Conservation (phyloP, 2,329 filamentous ascomycete species). For the Sordariomycetes sp. region DNA sequence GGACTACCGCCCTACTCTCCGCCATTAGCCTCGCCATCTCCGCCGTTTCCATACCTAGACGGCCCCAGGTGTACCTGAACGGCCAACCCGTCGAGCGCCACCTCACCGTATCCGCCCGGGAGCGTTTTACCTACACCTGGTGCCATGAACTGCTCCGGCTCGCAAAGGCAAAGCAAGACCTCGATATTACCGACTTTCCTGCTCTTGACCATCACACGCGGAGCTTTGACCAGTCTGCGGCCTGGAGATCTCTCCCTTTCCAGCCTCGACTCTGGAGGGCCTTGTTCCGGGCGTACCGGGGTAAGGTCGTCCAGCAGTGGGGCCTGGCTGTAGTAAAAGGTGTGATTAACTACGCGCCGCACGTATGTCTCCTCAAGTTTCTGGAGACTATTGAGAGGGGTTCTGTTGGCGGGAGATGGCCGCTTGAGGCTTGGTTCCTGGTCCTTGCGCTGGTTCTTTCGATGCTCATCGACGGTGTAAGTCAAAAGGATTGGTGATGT, state of each 20-base stretch:
- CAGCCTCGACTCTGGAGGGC: constrained; percentile 47
- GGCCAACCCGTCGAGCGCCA: constrained; percentile 52
- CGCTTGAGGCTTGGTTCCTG: constrained; percentile 52
- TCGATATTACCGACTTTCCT: constrained; percentile 54
- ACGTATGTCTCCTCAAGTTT: constrained; percentile 57
- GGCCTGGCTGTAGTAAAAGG: constrained; percentile 40
- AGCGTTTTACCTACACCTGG: constrained; percentile 58
- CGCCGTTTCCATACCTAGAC: constrained; percentile 49
- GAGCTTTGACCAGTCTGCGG: constrained; percentile 35
- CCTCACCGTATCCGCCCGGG: constrained; percentile 48
- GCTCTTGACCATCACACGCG: constrained; percentile 45
- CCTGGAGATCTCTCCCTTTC: constrained; percentile 36
- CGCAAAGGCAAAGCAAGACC: constrained; percentile 44
- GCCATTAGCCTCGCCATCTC: constrained; percentile 33
- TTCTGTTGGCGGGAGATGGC: constrained; percentile 24
- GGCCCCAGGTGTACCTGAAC: constrained; percentile 54
- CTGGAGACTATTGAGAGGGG: constrained; percentile 53
- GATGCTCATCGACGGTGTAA: constrained; percentile 40
- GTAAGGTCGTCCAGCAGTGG: constrained; percentile 47
- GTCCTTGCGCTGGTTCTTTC: constrained; percentile 52
- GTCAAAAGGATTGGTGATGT: background rate
- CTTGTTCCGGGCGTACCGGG: constrained; percentile 46
- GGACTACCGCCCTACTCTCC: constrained; percentile 33
- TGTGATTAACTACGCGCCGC: constrained; percentile 57
- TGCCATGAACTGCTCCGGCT: constrained; percentile 39